Base-by-base conservation (phyloP, 352 stramenopile genomes). In the Globisporangium camurandrum region DNA sequence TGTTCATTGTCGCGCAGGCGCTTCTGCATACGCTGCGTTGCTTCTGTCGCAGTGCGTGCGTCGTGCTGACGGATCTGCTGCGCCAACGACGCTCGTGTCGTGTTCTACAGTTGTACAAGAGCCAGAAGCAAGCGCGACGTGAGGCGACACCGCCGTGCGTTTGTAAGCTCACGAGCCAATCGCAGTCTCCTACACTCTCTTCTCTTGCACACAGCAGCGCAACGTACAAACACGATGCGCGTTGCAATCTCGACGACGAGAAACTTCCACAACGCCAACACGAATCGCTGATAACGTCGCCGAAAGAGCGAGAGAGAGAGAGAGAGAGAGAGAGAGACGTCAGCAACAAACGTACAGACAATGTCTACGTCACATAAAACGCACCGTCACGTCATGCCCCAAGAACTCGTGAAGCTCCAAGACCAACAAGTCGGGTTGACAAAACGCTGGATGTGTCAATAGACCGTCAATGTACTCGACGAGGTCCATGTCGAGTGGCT, bases 401-500 rank as follows among this genome's bases (percentile, higher is more conserved):
- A 93, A 65, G 40, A 93, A 90, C 60, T 93, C 81, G 10, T 72
- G 53, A 12, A 93, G 56, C 55, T 93, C 81, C 11, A 73, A 49
- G 5, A 67, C 62, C 16, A 93, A 58, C 9, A 83, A 34, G 47
- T 89, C 78, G 2, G 81, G 76, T 39, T 86, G 68, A 27, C 71
- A 80, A 41, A 84, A 88, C 31, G 87, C 78, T 9, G 78, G 72
- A 37, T 89, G 76, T 19, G 84, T 66, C 19, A 93, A 37, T 23
- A 93, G 51, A 4, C 76, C 78, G 7, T 67, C 33, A 4, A 89
- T 49, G 63, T 80, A 93, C 9, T 85, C 70, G 8, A 84, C 66
- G 6, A 93, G 56, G 24, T 89, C 81, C 9, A 62, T 46, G 39
- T 86, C 75, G 36, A 86, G 47, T n/a, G 36, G 33, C 4, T 69